Evolutionary conservation across 345 rosid species (phyloP), one percentile per base, ranked within the genome.

Genomic region (Populus nigra): DNA sequence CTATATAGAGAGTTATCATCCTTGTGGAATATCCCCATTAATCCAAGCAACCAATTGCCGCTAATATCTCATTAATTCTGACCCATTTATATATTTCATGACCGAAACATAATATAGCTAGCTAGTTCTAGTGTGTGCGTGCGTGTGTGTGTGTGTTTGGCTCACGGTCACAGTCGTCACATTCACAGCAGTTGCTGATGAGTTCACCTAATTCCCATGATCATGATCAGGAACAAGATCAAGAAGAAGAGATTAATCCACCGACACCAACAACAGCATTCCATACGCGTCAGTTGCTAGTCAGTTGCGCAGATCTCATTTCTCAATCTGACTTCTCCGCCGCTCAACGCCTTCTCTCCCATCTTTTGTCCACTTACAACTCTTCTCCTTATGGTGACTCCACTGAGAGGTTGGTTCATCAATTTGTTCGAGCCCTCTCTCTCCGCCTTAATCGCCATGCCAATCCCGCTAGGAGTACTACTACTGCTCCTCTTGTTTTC

Each of bases 341-440:
- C 29, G 98, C 98, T 25, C 88, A 81, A 75, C 90, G 91, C 78
- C 82, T 93, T 31, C 79, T 93, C 76, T 79, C 93, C 50, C 35
- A 33, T 33, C 53, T 89, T 70, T 83, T 92, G 53, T 85, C 89
- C 4, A 23, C 89, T 4, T 33, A 33, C 5, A 82, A 70, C 87
- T 91, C 96, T 25, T 91, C 96, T 53, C 92, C 97, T 66, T 80
- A 84, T 23, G 99, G 99, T 0, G 99, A 96, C 57, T 93, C 99
- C 33, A 83, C 86, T 7, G 93, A 96, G 81, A 79, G 98, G 36
- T 77, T 93, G 5, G 88, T 86, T 38, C 85, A 93, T 76, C 96
- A 93, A 70, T 96, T 96, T 79, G 69, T 88, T n/a, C 87, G 79
- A 82, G 97, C 99, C 70, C 88, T 96, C 77, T 92, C 93, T 61